A percentile compares a stretch with the other conserved stretches of the same genome.
These are phyloP conservation scores for Tanacetum coccineum DNA, from an alignment of 129 eudicot species.

Conservation along the genomic window DNA sequence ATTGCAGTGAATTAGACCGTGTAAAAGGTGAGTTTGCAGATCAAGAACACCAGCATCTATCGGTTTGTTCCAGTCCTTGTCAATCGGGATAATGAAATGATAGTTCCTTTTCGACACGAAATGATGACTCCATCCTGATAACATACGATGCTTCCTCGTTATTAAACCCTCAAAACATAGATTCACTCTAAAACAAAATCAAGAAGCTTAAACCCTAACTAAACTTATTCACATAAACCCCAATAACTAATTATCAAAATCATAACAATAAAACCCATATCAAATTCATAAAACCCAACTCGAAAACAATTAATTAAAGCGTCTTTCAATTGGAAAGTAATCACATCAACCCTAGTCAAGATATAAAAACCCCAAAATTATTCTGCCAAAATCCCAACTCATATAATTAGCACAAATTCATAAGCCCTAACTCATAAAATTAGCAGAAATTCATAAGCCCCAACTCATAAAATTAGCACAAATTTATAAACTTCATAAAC, in stretches of 20 bases:
- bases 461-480: too few species aligned
- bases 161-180: background rate
- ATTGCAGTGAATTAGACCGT: conserved; percentile 82
- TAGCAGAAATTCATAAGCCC: too few species aligned
- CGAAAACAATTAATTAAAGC: too few species aligned
- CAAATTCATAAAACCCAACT: background rate
- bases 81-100: conserved; percentile 76
- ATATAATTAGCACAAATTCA: too few species aligned
- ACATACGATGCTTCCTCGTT: conserved; percentile 5
- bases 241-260: background rate
- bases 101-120: conserved; percentile 76
- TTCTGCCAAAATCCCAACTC: background rate
- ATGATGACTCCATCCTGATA: conserved; percentile 88
- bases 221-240: conserved; percentile 13
- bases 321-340: background rate
- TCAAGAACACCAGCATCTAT: conserved; percentile 50
- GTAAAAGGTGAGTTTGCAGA: conserved; percentile 74
- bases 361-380: background rate
- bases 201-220: conserved; percentile 4
- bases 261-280: background rate
- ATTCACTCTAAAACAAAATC: conserved; percentile 4
- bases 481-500: too few species aligned
- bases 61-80: conserved; percentile 71
- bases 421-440: too few species aligned
- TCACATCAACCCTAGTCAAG: background rate